These are phyloP conservation scores for Phytopythium aichiense DNA, from an alignment of 352 stramenopile genomes.

Conservation along the genomic window DNA sequence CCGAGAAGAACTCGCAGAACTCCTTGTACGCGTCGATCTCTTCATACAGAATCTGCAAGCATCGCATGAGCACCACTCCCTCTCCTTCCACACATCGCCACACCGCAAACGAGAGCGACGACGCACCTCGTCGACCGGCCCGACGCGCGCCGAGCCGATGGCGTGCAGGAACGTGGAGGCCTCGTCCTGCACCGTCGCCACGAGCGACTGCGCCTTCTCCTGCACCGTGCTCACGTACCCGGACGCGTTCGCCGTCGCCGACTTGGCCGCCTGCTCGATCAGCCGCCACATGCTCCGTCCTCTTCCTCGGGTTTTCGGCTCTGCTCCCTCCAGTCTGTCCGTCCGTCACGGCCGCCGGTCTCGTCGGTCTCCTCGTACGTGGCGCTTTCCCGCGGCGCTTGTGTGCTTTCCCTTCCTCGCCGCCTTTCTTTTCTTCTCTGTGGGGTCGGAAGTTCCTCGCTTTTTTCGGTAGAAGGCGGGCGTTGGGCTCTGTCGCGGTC, in stretches of 20 bases:
- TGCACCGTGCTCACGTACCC: constrained; percentile 70
- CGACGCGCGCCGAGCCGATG: constrained; percentile 47
- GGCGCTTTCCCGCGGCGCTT: neutral
- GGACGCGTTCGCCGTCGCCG: constrained; percentile 59
- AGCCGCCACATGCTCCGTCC: constrained; percentile 59
- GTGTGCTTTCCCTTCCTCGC: neutral
- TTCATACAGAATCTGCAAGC: constrained; percentile 64
- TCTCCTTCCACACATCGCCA: neutral
- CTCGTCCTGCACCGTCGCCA: constrained; percentile 70
- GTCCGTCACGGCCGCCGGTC: neutral
- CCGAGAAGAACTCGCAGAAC: constrained; percentile 57
- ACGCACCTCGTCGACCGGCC: constrained; percentile 71
- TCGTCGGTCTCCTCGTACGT: neutral
- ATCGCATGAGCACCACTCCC: neutral
- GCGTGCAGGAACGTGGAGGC: constrained; percentile 54
- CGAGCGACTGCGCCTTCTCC: constrained; percentile 72
- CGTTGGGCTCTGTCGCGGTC: neutral
- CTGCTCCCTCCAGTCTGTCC: neutral
- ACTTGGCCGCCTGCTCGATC: constrained; percentile 76
- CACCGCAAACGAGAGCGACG: neutral
- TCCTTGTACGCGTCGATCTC: constrained; percentile 68
- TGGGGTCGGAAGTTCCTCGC: neutral
- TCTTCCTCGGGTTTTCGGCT: neutral
- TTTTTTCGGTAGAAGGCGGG: neutral
- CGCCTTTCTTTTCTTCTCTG: neutral